phyloP scores from a whole-genome alignment of 345 rosid species.

The Turnera subulata region DNA sequence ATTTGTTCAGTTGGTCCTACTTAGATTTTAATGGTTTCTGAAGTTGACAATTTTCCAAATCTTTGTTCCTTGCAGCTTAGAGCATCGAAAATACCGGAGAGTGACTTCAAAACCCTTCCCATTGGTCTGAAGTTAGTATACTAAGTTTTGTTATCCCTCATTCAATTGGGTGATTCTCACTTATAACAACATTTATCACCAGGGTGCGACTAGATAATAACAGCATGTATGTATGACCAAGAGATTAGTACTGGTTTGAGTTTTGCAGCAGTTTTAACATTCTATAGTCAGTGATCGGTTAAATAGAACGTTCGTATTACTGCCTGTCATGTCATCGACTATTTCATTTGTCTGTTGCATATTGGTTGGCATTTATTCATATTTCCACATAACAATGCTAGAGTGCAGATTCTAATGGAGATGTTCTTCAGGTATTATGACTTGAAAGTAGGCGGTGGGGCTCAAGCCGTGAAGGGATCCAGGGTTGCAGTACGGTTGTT shows the following conservation, averaged over 20 bases:
- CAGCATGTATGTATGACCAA: no score
- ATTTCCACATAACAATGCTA: neutral
- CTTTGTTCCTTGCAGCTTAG: slow-evolving; percentile 54
- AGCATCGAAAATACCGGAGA: slow-evolving; percentile 81
- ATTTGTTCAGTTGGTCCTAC: neutral
- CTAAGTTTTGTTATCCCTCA: neutral
- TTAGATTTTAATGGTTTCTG: neutral
- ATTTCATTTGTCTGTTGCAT: no score
- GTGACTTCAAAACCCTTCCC: slow-evolving; percentile 75
- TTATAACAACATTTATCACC: neutral
- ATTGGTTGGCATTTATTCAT: neutral
- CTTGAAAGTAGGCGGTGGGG: slow-evolving; percentile 76
- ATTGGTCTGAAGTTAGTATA: slow-evolving; percentile 78
- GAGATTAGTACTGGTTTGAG: neutral
- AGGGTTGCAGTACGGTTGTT: slow-evolving; percentile 99
- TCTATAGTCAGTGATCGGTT: neutral
- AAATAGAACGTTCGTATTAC: no score
- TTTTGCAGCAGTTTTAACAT: slow-evolving; percentile 1
- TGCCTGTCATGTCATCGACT: no score
- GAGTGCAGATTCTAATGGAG: slow-evolving; percentile 16
- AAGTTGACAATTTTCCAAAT: slow-evolving; percentile 8
- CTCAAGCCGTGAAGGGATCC: slow-evolving; percentile 80
- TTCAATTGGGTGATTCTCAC: slow-evolving; percentile 1
- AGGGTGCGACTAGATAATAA: neutral
- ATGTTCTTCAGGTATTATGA: slow-evolving; percentile 73